phyloP scores from a whole-genome alignment of 2,329 filamentous ascomycete genomes.

The Pseudogymnoascus sp. region DNA sequence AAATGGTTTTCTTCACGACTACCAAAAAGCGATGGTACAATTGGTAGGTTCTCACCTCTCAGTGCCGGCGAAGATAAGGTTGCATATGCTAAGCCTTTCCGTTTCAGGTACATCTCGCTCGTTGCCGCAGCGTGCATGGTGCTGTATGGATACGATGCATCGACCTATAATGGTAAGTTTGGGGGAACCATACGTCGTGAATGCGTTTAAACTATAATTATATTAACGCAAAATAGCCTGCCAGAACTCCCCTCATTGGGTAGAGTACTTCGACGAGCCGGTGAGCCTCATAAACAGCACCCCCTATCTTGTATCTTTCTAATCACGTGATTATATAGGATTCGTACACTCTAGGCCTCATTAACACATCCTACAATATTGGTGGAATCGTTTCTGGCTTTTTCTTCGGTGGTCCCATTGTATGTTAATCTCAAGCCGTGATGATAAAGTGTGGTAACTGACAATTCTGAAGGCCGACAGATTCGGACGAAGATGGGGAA shows the following conservation, averaged over 20 bases:
- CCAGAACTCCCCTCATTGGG: slow-evolving; percentile 60
- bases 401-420: slow-evolving; percentile 58
- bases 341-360: slow-evolving; percentile 40
- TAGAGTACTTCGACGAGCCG: slow-evolving; percentile 49
- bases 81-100: not conserved
- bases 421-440: slow-evolving; percentile 22
- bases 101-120: slow-evolving; percentile 56
- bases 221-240: slow-evolving; percentile 25
- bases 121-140: slow-evolving; percentile 69
- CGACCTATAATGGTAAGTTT: slow-evolving; percentile 57
- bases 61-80: not conserved
- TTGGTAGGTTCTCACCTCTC: not conserved
- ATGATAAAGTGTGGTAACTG: too few relatives aligned
- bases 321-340: slow-evolving; percentile 25
- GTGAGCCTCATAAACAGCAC: slow-evolving; percentile 10
- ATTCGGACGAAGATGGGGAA: slow-evolving; percentile 55
- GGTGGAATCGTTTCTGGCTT: slow-evolving; percentile 63
- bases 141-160: slow-evolving; percentile 67
- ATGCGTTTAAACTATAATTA: not conserved
- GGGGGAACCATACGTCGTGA: not conserved
- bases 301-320: not conserved
- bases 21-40: not conserved
- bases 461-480: slow-evolving; percentile 40
- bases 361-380: slow-evolving; percentile 65
- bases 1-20: not conserved